Base-by-base conservation (phyloP, 2,329 filamentous ascomycete species). In the Phoma sp. region DNA sequence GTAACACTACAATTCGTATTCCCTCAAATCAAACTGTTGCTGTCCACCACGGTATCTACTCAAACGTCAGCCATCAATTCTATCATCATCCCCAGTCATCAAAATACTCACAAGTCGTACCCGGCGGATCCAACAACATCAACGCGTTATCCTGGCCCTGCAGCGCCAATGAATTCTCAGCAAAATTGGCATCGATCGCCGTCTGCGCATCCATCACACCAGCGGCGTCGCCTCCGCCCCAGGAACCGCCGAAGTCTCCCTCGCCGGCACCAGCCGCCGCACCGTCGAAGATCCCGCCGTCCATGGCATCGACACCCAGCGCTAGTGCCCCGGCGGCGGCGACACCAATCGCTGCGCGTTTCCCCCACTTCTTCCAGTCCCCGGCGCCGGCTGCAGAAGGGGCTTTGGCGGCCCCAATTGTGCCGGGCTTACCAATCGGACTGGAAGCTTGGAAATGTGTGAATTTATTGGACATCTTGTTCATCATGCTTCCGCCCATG, bases 291-390 rank as follows among this genome's bases (percentile, higher is more conserved):
- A 37, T 48, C 33, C 37, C 43, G 17, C 12, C 53, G 21, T 23
- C 46, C 32, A 30, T 32, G n/a, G 49, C 54, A 30, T 57, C 54
- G 5, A 46, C 49, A 15, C 54, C 54, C 7, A 57, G 20, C 5
- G 54, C 54, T 23, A 57, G 26, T 2, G 54, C 54, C 15, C 54
- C 46, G 1, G 53, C 51, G 7, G 48, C 54, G 2, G 54, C 54
- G 3, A 57, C 54, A 9, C 54, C 54, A 10, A 57, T 50, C 11
- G 49, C 54, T 1, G 48, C 54, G 25, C 54, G 39, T 23, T 53
- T 57, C 2, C 37, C 46, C 54, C 49, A 57, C 20, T 57, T 57
- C 33, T 53, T 57, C 54, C 54, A 57, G 32, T 57, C 49, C 2
- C 23, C 18, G 17, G 23, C 23, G 2, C 7, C 11, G 32, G 15